Conservation (phyloP, 805 yeast genomes). For the Osmozyma mogii region DNA sequence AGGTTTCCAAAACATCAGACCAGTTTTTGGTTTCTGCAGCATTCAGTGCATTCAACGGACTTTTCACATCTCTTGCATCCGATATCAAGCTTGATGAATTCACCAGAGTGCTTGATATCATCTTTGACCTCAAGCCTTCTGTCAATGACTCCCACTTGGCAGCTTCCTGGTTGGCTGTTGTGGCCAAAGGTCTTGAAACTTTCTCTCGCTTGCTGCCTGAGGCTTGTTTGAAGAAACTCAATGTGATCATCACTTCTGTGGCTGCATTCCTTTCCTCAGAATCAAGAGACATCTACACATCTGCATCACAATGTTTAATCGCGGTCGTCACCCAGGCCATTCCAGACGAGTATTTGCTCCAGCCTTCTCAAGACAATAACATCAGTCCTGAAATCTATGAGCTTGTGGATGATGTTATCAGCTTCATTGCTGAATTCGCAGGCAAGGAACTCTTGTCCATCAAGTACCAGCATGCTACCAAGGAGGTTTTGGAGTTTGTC, state of each 20-base stretch:
- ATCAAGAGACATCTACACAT: slow-evolving; percentile 50
- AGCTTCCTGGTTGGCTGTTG: slow-evolving; percentile 92
- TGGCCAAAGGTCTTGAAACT: slow-evolving; percentile 66
- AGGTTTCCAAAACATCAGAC: slow-evolving; percentile 73
- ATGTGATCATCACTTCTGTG: slow-evolving; percentile 41
- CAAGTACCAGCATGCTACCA: slow-evolving; percentile 68
- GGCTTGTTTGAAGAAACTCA: slow-evolving; percentile 47
- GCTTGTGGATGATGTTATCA: slow-evolving; percentile 44
- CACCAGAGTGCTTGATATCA: slow-evolving; percentile 54
- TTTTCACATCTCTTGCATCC: slow-evolving; percentile 59
- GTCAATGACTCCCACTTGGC: slow-evolving; percentile 76
- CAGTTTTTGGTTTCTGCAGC: slow-evolving; percentile 78
- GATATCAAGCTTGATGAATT: slow-evolving; percentile 59
- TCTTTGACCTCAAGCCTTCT: slow-evolving; percentile 76
- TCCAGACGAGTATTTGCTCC: slow-evolving; percentile 49
- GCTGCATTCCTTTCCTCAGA: slow-evolving; percentile 64
- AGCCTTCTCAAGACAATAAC: slow-evolving; percentile 34
- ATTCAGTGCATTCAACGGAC: slow-evolving; percentile 75
- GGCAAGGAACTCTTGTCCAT: slow-evolving; percentile 59
- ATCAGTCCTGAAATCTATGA: slow-evolving; percentile 47
- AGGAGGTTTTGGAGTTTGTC: slow-evolving; percentile 63
- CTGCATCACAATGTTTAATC: slow-evolving; percentile 82
- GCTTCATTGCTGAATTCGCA: slow-evolving; percentile 42
- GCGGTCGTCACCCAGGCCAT: slow-evolving; percentile 67
- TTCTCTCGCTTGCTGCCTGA: slow-evolving; percentile 27